Evolutionary conservation across 1,284 basidiomycete species (phyloP), one percentile per base, ranked within the genome.

Genomic region (Lignosus rhinocerotis): DNA sequence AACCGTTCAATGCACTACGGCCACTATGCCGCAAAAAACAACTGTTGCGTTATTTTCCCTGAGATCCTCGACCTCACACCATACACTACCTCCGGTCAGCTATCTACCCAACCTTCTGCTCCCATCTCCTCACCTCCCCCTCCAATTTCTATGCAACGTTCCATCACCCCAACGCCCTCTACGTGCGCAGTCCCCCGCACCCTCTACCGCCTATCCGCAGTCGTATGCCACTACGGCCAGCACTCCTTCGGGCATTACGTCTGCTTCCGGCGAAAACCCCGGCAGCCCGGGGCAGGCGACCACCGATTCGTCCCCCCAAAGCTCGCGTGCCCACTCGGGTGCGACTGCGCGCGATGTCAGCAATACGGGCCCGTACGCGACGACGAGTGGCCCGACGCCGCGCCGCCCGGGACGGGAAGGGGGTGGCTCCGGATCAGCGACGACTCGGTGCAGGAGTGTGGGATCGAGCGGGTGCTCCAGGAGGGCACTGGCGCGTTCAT

Each of bases 241-340:
- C 93, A 96, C 69, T 88, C 86, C 6, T 95, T 90, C 68, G 94
- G 95, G 1, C 95, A 97, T 72, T 97, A 95, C 70, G 83, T 96
- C 61, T 93, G 91, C 63, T 95, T 87, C 71, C 80, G 94, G n/a
- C 80, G 94, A 39, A 90, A 89, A 72, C 93, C 93, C 0, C 78
- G 79, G 21, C 72, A 77, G 17, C 65, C 67, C 8, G 67, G 73
- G 5, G 67, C 63, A 30, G 73, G 72, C 1, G 41, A 63, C 12
- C 65, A 65, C 41, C 76, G 76, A 32, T 78, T 75, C 58, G 64
- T 67, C 1, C 82, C 84, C 2, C 85, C 84, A 7, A 74, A 70
- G 56, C 71, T 84, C 45, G 74, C 75, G 1, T 81, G 85, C 59
- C 77, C 80, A 3, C 67, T 81, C 61, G 72, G 76, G 42, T 76